phyloP scores from a whole-genome alignment of 2,329 filamentous ascomycete genomes.

The Exophiala sideris region DNA sequence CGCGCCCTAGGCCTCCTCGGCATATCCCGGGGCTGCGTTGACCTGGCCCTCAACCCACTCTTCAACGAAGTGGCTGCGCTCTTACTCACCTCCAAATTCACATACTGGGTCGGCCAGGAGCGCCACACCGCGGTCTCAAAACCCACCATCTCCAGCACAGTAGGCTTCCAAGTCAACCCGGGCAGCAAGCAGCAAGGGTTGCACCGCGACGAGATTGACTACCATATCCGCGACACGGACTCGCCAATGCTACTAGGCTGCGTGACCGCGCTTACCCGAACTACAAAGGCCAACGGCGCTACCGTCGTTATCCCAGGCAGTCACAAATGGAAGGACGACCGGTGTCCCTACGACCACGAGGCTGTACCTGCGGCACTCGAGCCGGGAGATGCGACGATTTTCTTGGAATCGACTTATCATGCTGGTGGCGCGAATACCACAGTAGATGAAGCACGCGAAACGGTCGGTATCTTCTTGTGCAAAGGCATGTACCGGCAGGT shows the following conservation, averaged over 20 bases:
- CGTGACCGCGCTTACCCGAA: conserved; percentile 31
- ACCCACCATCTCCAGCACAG: conserved; percentile 32
- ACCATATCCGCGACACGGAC: conserved; percentile 32
- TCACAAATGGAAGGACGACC: conserved; percentile 27
- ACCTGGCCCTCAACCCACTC: conserved; percentile 36
- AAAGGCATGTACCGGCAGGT: conserved; percentile 24
- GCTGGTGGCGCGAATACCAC: conserved; percentile 34
- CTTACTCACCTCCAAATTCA: conserved; percentile 36
- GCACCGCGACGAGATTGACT: conserved; percentile 34
- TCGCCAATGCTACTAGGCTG: conserved; percentile 39
- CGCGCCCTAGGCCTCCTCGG: conserved; percentile 38
- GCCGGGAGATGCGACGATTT: conserved; percentile 36
- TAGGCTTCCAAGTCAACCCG: conserved; percentile 31
- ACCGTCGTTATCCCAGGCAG: conserved; percentile 31
- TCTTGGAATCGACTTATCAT: conserved; percentile 35
- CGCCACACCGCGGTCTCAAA: conserved; percentile 14
- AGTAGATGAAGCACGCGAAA: conserved; percentile 15
- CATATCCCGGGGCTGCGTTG: conserved; percentile 37
- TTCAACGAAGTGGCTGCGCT: conserved; percentile 34
- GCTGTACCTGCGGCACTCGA: conserved; percentile 32
- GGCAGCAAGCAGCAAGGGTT: conserved; percentile 27
- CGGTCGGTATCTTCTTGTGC: conserved; percentile 17
- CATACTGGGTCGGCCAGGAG: conserved; percentile 33
- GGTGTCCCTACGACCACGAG: conserved; percentile 20
- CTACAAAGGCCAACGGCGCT: conserved; percentile 30